Evolutionary conservation across 495 filamentous ascomycete genomes (phyloP).

Genomic region (Chaetomium tenue): DNA sequence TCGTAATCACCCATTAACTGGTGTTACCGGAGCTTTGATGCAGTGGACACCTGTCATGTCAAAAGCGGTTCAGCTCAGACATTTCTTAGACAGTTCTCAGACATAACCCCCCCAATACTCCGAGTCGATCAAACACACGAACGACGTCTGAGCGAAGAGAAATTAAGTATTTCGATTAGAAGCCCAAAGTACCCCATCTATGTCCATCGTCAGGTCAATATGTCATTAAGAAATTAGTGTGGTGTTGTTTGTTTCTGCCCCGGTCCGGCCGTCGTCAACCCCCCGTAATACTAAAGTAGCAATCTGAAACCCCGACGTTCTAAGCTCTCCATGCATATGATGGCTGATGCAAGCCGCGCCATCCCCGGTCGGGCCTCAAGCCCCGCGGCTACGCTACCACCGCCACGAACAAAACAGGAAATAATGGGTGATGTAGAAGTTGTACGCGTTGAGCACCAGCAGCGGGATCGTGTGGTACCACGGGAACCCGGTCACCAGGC

Average conservation of each 20-base stretch:
- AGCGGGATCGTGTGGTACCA: slow-evolving; percentile 37
- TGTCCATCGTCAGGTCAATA: background rate
- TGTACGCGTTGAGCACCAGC: slow-evolving; percentile 33
- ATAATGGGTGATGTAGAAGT: slow-evolving; percentile 34
- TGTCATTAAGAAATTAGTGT: background rate
- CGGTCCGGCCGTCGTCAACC: slow-evolving; percentile 2
- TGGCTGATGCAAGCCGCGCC: no score
- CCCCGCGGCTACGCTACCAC: slow-evolving; percentile 23
- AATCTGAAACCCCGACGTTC: background rate
- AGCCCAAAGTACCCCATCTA: background rate
- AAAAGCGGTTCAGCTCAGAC: background rate
- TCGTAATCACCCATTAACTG: background rate
- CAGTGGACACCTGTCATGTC: background rate
- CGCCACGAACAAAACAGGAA: slow-evolving; percentile 34
- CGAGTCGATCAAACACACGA: background rate
- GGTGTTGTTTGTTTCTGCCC: background rate
- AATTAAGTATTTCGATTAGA: slow-evolving; percentile 3
- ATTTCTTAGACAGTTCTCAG: background rate
- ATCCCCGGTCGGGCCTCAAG: background rate
- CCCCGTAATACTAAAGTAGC: background rate
- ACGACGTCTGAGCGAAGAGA: background rate
- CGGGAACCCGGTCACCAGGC: slow-evolving; percentile 24
- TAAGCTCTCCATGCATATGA: background rate
- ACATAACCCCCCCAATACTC: background rate
- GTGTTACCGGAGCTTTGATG: background rate